phyloP scores from a whole-genome alignment of 306 rosid genomes.

The Quercus gilva region DNA sequence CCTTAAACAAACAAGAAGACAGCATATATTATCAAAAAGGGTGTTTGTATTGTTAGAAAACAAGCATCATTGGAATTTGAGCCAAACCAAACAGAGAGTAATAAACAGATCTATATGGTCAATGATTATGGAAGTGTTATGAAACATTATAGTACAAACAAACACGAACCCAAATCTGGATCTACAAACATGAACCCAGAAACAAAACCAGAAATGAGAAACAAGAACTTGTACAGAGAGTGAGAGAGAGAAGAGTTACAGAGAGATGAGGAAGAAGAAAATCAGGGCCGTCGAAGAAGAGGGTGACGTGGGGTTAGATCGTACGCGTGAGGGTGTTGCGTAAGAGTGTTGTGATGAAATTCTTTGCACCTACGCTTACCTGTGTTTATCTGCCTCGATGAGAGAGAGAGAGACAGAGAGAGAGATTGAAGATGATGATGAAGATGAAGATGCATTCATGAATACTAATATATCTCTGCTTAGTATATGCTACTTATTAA shows the following conservation, averaged over 20 bases:
- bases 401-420: not conserved
- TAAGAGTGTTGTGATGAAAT: not conserved
- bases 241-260: not conserved
- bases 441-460: too few species aligned
- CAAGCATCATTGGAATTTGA: too few species aligned
- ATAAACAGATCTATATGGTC: too few species aligned
- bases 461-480: too few species aligned
- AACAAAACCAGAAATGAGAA: not conserved
- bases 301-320: not conserved
- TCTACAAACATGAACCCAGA: not conserved
- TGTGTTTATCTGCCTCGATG: not conserved
- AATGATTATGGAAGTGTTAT: too few species aligned
- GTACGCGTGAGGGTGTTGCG: not conserved
- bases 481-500: too few species aligned
- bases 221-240: not conserved
- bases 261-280: not conserved
- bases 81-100: too few species aligned
- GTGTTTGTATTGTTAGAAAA: not conserved
- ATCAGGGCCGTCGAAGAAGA: not conserved
- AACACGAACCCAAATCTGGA: not conserved
- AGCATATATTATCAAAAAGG: not conserved
- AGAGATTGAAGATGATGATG: not conserved
- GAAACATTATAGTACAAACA: not conserved
- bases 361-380: not conserved
- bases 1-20: not conserved